Base-by-base conservation (phyloP, 176 grass and related monocot species). In the Alopecurus myosuroides region DNA sequence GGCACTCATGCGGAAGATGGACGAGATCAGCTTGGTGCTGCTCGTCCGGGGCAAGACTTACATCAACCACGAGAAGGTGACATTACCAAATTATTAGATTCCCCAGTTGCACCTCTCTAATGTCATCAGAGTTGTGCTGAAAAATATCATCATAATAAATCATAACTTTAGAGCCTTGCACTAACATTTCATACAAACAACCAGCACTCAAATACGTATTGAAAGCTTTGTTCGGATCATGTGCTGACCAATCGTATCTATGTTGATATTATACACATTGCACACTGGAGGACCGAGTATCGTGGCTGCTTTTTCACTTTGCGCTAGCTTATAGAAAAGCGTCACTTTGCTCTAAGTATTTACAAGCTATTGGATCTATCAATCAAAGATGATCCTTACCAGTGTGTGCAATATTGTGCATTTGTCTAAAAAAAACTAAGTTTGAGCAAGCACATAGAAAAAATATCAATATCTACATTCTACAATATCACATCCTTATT, bases 31-130 rank as follows among this genome's bases (percentile, higher is more conserved):
- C 74, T 69, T 94, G 78, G 64, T 90, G n/a, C 82, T 94, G 41
- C 82, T 94, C 15, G 85, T 94, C 58, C 34, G 89, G 11, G 93
- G 88, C 62, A 94, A 90, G 85, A 90, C 90, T 11, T 92, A 92
- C 72, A 85, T 94, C 35, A 88, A 90, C 74, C 89, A 90, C 3
- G 74, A 94, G 73, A 94, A 92, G 87, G 92, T 92, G 29, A 23
- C n/a, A 42, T 42, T 12, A 23, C 10, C 7, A 40, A 41, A 69
- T 13, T 7, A 5, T 25, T 42, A 42, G 67, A 1, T 42, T 84
- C 22, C 52, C 52, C 45, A 53, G 68, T 55, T 28, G 9, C 10
- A 23, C 39, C 39, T 51, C 48, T 13, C 29, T 76, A 26, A 71
- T 26, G 12, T 6, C 12, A 71, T 71, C 12, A 17, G 39, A 15